These are phyloP conservation scores for Pleurotus tuoliensis DNA, from an alignment of 768 basidiomycete genomes.

Conservation along the genomic window DNA sequence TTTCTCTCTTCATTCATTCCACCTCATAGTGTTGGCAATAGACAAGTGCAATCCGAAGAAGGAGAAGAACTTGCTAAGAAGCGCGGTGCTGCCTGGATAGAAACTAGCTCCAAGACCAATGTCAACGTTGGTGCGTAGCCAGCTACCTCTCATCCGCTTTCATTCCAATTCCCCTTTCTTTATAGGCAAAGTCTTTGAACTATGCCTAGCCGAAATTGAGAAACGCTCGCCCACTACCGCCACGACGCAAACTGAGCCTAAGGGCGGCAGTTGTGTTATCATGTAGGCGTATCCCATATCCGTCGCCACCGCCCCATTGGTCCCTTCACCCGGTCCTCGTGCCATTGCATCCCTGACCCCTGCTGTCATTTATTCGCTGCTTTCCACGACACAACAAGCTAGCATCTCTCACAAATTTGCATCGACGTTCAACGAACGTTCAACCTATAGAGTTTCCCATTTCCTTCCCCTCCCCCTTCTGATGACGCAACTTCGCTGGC, in stretches of 20 bases:
- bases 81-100: constrained; percentile 77
- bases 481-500: neutral
- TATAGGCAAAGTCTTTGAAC: constrained; percentile 78
- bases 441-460: neutral
- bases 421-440: constrained; percentile 2
- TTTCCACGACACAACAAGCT: constrained; percentile 1
- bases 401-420: constrained; percentile 8
- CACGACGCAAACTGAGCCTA: constrained; percentile 37
- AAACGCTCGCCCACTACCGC: constrained; percentile 53
- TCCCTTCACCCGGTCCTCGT: neutral
- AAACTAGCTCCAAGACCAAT: constrained; percentile 86
- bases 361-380: constrained; percentile 7
- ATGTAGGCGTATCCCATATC: constrained; percentile 34
- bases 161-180: constrained; percentile 10
- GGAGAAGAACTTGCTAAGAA: constrained; percentile 70
- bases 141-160: neutral
- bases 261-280: constrained; percentile 40
- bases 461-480: constrained; percentile 4
- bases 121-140: constrained; percentile 77
- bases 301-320: constrained; percentile 13
- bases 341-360: neutral
- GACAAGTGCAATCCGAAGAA: constrained; percentile 74
- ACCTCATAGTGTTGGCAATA: constrained; percentile 29
- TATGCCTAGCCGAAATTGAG: constrained; percentile 81
- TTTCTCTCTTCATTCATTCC: constrained; percentile 27